Conservation (phyloP, 495 filamentous ascomycete genomes). For the Podospora didyma region DNA sequence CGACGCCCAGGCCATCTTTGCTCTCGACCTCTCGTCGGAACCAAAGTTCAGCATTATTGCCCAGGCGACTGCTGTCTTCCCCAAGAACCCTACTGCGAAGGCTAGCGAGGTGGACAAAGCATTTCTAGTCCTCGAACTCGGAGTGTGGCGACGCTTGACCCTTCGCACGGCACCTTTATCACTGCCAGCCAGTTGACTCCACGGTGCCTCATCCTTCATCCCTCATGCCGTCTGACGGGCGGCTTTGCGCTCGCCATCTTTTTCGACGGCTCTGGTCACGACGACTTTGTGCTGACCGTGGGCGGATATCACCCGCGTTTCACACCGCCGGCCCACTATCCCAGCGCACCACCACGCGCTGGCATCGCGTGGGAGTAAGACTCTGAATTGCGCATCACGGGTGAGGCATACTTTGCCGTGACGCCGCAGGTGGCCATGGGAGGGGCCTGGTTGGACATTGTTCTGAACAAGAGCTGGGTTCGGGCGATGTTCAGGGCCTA, state of each 20-base stretch:
- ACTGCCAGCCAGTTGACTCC: conserved; percentile 7
- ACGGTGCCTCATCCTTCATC: background rate
- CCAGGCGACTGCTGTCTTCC: background rate
- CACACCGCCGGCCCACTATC: background rate
- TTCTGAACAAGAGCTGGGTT: background rate
- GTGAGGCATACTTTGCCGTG: conserved; percentile 4
- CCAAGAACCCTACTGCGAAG: background rate
- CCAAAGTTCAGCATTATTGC: background rate
- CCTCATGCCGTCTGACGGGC: background rate
- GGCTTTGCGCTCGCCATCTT: background rate
- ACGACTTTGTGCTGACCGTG: background rate
- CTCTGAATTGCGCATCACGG: background rate
- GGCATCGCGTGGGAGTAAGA: background rate
- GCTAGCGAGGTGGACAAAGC: background rate
- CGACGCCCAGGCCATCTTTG: background rate
- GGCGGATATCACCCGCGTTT: conserved; percentile 1
- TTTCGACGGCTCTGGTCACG: background rate
- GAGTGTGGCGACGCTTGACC: background rate
- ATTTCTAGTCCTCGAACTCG: background rate
- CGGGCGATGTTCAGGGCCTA: background rate
- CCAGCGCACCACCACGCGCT: background rate
- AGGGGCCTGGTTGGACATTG: background rate
- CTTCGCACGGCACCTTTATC: background rate
- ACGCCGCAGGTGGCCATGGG: conserved; percentile 3
- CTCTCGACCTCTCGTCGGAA: background rate